Conservation (phyloP, 2,329 filamentous ascomycete genomes). For the Calonectria pseudoturangicola region DNA sequence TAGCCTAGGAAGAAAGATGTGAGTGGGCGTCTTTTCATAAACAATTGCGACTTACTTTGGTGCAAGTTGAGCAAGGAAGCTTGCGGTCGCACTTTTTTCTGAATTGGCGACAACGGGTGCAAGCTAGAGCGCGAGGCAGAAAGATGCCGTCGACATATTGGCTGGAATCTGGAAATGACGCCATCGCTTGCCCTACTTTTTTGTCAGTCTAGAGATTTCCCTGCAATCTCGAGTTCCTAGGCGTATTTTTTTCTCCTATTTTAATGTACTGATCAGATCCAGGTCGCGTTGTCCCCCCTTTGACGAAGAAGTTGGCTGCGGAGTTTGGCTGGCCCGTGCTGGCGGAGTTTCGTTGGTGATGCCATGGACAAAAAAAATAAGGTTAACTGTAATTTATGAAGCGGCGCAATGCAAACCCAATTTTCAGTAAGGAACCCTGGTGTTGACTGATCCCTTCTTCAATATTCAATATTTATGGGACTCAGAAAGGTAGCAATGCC, state of each 20-base stretch:
- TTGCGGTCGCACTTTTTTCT: background rate
- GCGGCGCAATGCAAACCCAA: background rate
- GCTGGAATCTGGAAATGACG: background rate
- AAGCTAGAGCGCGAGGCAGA: background rate
- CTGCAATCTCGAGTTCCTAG: no score
- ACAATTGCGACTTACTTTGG: background rate
- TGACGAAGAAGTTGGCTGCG: background rate
- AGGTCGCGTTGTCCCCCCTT: background rate
- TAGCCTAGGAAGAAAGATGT: background rate
- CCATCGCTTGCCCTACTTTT: background rate
- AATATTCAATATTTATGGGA: no score
- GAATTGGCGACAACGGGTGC: background rate
- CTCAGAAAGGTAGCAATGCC: no score
- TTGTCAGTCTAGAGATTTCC: background rate
- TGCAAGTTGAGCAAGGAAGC: background rate
- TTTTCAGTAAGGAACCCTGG: background rate
- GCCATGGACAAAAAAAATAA: background rate
- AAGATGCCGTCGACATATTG: background rate
- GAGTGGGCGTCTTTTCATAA: background rate
- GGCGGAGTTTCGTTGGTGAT: background rate
- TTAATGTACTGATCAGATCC: background rate
- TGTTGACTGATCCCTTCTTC: no score
- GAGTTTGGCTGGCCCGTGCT: background rate
- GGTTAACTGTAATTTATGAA: background rate
- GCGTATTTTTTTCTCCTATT: background rate